Base-by-base conservation (phyloP, 2,329 filamentous ascomycete genomes). In the Arthroderma sp. region DNA sequence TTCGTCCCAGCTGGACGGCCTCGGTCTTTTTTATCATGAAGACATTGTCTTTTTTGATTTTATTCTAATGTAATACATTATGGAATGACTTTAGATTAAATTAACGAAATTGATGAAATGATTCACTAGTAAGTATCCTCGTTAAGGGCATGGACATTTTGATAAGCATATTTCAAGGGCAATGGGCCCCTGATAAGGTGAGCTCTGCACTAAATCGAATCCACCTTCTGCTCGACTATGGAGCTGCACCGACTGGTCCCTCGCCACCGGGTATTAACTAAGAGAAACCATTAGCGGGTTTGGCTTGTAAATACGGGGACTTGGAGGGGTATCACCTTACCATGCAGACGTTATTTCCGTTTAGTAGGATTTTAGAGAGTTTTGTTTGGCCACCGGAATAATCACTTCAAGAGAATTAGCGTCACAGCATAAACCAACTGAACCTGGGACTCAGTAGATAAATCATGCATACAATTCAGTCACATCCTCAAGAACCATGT, bases 321-420 rank as follows among this genome's bases (percentile, higher is more conserved):
- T 39, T 17, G 44, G 15, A 4, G 35, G 11, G 37, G 23, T n/a
- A 37, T 37, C n/a, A 4, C 55, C 79, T 57, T 80, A 95, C 93
- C 93, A 98, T 98, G 87, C 91, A 97, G 63, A 98, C 89, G 68
- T 97, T 97, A 76, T 98, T 98, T 58, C 93, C 93, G 68, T 98
- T 98, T 39, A 98, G 77, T 43, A 98, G 76, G 61, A 98, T 95
- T 79, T 97, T 97, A 55, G 90, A 81, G 41, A 98, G 81, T 72
- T 95, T 95, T 49, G 84, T 87, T 73, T 91, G 86, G 66, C 86
- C 83, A 61, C 91, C 91, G 4, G 85, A 85, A 74, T 95, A 95
- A 74, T 98, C 93, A 70, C 91, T 97, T 55, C 3, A 43, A 54
- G 5, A 28, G 17, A 52, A 9, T 25, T 49, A 33, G 13, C 11